Conservation (phyloP, 257 asterid genomes). For the Przewalskia tangutica region DNA sequence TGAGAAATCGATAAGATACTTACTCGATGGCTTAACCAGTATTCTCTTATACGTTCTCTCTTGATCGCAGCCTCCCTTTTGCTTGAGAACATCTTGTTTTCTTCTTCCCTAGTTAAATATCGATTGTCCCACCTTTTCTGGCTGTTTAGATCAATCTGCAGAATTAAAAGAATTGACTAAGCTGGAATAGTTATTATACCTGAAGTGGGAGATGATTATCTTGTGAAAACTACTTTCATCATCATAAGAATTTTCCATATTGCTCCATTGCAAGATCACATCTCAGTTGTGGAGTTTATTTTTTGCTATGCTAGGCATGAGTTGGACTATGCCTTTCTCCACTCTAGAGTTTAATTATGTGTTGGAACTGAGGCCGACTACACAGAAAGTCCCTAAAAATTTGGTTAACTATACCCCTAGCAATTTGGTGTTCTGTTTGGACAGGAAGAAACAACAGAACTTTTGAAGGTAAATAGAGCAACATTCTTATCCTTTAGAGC, state of each 20-base stretch:
- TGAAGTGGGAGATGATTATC: not conserved
- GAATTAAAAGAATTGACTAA: not conserved
- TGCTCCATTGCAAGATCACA: not conserved
- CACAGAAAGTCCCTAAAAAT: not conserved
- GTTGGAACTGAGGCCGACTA: not conserved
- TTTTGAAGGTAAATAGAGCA: not conserved
- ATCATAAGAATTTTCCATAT: not conserved
- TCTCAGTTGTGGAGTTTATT: not conserved
- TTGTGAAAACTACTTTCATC: not conserved
- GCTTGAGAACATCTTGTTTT: conserved; percentile 37
- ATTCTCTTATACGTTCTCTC: conserved; percentile 68
- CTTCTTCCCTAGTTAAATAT: conserved; percentile 49
- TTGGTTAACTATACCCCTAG: not conserved
- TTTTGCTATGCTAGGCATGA: not conserved
- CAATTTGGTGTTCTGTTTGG: not conserved
- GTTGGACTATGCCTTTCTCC: not conserved
- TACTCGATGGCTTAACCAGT: conserved; percentile 73
- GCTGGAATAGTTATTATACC: not conserved
- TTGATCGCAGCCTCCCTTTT: conserved; percentile 65
- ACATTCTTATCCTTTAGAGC: too few relatives aligned
- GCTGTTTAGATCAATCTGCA: conserved; percentile 67
- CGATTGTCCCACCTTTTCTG: conserved; percentile 81
- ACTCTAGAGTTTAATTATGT: not conserved
- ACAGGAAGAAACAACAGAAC: not conserved
- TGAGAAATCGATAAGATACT: conserved; percentile 17